phyloP scores from a whole-genome alignment of 1,284 basidiomycete species.

The Rhizopogon parksii region DNA sequence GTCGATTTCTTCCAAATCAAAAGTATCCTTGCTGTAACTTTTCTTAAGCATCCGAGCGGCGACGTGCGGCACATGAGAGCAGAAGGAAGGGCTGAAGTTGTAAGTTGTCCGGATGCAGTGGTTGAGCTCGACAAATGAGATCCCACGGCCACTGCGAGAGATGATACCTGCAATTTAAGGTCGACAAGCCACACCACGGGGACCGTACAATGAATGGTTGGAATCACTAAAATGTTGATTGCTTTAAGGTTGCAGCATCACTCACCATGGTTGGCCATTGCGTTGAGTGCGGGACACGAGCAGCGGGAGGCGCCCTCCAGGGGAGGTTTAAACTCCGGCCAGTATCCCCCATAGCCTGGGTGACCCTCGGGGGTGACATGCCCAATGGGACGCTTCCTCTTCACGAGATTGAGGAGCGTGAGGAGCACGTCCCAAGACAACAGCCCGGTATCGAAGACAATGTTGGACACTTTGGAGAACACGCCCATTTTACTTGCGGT shows the following conservation, averaged over 20 bases:
- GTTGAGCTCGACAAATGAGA: constrained; percentile 55
- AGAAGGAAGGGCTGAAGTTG: constrained; percentile 65
- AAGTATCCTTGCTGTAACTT: constrained; percentile 48
- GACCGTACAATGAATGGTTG: not conserved
- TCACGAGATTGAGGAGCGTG: constrained; percentile 49
- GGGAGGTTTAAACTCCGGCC: constrained; percentile 60
- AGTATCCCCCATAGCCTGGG: constrained; percentile 54
- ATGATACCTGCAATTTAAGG: constrained; percentile 48
- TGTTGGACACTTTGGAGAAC: constrained; percentile 22
- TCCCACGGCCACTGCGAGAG: constrained; percentile 57
- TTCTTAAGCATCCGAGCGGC: constrained; percentile 51
- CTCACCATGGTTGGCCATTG: constrained; percentile 68
- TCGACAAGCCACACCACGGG: not conserved
- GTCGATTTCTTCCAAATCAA: constrained; percentile 58
- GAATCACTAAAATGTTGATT: not conserved
- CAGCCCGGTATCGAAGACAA: constrained; percentile 29
- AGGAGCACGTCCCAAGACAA: constrained; percentile 49
- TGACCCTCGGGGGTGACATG: constrained; percentile 49
- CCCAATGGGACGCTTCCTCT: constrained; percentile 41
- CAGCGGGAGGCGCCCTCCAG: constrained; percentile 57
- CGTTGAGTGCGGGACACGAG: constrained; percentile 66
- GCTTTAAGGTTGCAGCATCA: constrained; percentile 1
- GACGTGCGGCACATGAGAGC: constrained; percentile 53
- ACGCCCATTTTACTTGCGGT: constrained; percentile 14
- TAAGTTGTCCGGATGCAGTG: constrained; percentile 44